Conservation (phyloP, 2,329 filamentous ascomycete species). For the Phaeosphaeriaceae sp. region DNA sequence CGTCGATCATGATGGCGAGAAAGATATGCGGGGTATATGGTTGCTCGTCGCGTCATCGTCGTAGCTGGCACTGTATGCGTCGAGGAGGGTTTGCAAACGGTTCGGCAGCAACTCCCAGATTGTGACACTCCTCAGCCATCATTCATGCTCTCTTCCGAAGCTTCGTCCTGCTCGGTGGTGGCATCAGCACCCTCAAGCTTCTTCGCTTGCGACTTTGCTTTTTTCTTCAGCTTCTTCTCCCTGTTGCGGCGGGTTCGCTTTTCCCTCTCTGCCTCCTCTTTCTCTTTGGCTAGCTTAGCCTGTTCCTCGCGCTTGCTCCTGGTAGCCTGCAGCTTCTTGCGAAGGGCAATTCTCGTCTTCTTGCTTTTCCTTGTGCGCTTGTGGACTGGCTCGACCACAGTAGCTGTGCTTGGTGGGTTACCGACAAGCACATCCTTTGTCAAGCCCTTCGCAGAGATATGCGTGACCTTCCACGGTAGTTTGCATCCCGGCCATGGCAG, state of each 20-base stretch:
- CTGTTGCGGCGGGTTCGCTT: slow-evolving; percentile 46
- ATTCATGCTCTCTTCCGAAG: neutral
- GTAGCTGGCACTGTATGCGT: neutral
- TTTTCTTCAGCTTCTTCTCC: slow-evolving; percentile 49
- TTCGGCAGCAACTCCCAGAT: too few relatives aligned
- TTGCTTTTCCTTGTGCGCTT: slow-evolving; percentile 44
- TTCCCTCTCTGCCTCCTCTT: slow-evolving; percentile 44
- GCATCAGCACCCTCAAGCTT: slow-evolving; percentile 21
- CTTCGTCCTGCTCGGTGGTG: neutral
- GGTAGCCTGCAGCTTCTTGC: slow-evolving; percentile 39
- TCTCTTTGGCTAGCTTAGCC: slow-evolving; percentile 35
- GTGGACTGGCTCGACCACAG: slow-evolving; percentile 27
- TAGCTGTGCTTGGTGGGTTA: slow-evolving; percentile 28
- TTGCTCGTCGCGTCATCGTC: neutral
- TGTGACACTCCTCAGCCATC: too few relatives aligned
- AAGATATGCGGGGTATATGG: slow-evolving; percentile 23
- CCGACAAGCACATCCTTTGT: slow-evolving; percentile 40
- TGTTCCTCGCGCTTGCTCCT: slow-evolving; percentile 33
- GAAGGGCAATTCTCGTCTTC: slow-evolving; percentile 43
- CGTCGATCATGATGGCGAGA: slow-evolving; percentile 33
- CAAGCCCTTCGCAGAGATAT: slow-evolving; percentile 36
- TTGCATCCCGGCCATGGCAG: slow-evolving; percentile 44
- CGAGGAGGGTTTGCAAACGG: too few relatives aligned
- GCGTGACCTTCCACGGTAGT: slow-evolving; percentile 45
- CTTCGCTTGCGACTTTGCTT: slow-evolving; percentile 43